Base-by-base conservation (phyloP, 495 filamentous ascomycete genomes). In the Rhizodiscina lignyota region DNA sequence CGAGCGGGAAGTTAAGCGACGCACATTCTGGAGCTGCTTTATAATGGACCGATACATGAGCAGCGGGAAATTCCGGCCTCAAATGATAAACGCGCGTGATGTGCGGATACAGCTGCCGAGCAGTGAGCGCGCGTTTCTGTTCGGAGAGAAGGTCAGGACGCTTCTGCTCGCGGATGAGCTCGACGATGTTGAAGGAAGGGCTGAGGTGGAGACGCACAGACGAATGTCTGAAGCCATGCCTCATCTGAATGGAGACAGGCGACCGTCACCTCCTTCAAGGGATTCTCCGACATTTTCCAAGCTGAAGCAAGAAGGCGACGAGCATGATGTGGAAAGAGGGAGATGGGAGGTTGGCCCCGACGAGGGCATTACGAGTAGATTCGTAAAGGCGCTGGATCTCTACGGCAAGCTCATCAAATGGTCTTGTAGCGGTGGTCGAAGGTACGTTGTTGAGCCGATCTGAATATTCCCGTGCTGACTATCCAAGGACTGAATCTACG, bases 11-110 rank as follows among this genome's bases (percentile, higher is more conserved):
- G 71, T 83, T 12, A 67, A 72, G 46, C 70, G 83, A 22, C 74
- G 83, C 18, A 87, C 83, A 3, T 83, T 87, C 51, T 93, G 81
- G 67, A 81, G 81, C 37, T 83, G 80, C 41, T 80, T 86, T 44
- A 73, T 87, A 35, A 66, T 91, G 40, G 83, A 93, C 49, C 69
- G 82, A 11, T 77, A 79, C 48, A 55, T 89, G 21, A 73, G 76
- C 35, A 81, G 75, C 45, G 82, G 82, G 18, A 77, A 80, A 45
- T 74, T 76, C 40, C 67, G 81, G 5, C 72, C 75, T 1, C 68
- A 72, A 12, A 79, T 79, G 59, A 68, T 84, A 37, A 62, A 64
- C 15, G 63, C 71, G 13, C 68, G 74, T 31, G 77, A 83, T 34
- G 58, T 85, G 20, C 67, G 63, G 37, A 70, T 80, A 26, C 76